Conservation (phyloP, 352 stramenopile genomes). For the Albugo candida region DNA sequence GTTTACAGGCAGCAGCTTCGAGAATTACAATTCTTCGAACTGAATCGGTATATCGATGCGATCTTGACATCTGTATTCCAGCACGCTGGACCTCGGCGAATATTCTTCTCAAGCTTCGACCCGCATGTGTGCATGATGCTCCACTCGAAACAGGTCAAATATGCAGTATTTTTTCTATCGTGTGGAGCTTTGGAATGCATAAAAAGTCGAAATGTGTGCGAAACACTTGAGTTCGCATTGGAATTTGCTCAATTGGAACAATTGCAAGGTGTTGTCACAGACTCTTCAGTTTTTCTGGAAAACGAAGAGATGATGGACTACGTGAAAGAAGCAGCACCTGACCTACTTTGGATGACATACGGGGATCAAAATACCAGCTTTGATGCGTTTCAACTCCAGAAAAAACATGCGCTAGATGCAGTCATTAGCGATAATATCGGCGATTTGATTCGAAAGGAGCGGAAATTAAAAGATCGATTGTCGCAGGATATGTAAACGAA, state of each 20-base stretch:
- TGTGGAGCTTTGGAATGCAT: slow-evolving; percentile 24
- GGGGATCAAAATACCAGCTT: slow-evolving; percentile 66
- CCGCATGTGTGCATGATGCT: slow-evolving; percentile 41
- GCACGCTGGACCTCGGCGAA: slow-evolving; percentile 25
- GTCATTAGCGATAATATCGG: slow-evolving; percentile 73
- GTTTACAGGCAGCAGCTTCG: slow-evolving; percentile 21
- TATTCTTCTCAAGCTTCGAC: slow-evolving; percentile 76
- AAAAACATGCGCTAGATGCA: slow-evolving; percentile 40
- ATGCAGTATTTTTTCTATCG: slow-evolving; percentile 59
- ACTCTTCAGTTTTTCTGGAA: slow-evolving; percentile 44
- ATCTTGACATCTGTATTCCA: slow-evolving; percentile 59
- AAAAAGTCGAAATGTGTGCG: slow-evolving; percentile 20
- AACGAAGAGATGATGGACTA: slow-evolving; percentile 24
- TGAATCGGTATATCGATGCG: slow-evolving; percentile 53
- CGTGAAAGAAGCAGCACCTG: slow-evolving; percentile 17
- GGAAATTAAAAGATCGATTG: too few species aligned
- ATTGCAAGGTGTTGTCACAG: slow-evolving; percentile 49
- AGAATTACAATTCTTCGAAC: slow-evolving; percentile 27
- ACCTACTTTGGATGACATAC: slow-evolving; percentile 37
- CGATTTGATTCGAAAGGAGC: slow-evolving; percentile 30
- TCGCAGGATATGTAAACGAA: too few species aligned
- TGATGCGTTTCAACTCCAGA: slow-evolving; percentile 44
- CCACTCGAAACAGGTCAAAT: slow-evolving; percentile 45
- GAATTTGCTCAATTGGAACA: slow-evolving; percentile 42
- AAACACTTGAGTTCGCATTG: slow-evolving; percentile 43